Evolutionary conservation across 306 rosid genomes (phyloP).

Genomic region (Malus orientalis): DNA sequence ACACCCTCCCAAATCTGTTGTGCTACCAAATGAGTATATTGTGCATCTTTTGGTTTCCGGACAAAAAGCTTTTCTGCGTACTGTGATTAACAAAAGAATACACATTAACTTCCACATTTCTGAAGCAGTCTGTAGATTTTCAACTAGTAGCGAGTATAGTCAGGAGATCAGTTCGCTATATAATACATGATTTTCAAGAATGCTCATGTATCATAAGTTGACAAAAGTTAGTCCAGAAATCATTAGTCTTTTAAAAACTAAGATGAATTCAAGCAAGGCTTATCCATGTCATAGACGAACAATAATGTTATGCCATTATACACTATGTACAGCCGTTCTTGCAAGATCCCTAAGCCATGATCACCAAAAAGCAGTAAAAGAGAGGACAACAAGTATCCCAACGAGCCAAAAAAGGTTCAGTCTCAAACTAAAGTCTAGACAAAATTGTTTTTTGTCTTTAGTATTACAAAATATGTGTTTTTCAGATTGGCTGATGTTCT

Average conservation of each 20-base stretch:
- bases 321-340: background rate
- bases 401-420: constrained; percentile 3
- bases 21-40: constrained; percentile 58
- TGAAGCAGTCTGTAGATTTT: background rate
- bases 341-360: background rate
- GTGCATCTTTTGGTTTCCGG: constrained; percentile 73
- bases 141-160: constrained; percentile 1
- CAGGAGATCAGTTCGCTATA: background rate
- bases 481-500: background rate
- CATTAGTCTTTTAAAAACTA: background rate
- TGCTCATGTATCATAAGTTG: background rate
- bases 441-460: background rate
- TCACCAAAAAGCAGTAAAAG: background rate
- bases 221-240: background rate
- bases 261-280: background rate
- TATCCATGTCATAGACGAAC: background rate
- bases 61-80: constrained; percentile 91
- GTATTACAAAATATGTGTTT: background rate
- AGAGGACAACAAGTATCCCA: background rate
- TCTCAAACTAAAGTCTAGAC: background rate
- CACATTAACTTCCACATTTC: background rate
- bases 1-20: constrained; percentile 93
- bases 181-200: background rate
- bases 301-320: background rate
- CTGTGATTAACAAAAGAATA: constrained; percentile 37